Evolutionary conservation across 768 basidiomycete species (phyloP).

Genomic region (Amanita pseudoporphyria): DNA sequence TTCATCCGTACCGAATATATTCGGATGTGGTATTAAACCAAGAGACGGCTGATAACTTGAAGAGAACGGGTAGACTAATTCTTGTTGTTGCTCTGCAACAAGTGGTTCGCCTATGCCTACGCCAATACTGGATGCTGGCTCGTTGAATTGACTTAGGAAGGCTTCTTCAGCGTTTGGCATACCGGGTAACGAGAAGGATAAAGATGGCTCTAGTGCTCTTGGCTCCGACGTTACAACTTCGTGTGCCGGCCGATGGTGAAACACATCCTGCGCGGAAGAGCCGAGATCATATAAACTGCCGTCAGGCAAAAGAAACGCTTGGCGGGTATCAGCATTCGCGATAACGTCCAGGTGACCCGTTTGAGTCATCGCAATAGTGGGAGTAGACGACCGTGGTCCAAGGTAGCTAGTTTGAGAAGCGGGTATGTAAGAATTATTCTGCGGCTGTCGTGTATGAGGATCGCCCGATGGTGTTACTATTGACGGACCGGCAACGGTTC

Average conservation of each 20-base stretch:
- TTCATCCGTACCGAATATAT: neutral
- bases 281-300: neutral
- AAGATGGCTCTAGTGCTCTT: neutral
- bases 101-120: neutral
- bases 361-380: neutral
- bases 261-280: neutral
- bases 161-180: slow-evolving; percentile 2
- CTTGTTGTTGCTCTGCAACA: neutral
- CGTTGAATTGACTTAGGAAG: neutral
- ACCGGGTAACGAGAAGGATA: neutral
- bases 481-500: neutral
- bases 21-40: neutral
- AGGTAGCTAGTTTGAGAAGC: neutral
- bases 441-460: neutral
- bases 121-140: neutral
- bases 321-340: neutral
- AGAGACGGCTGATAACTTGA: neutral
- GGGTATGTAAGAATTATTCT: neutral
- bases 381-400: neutral
- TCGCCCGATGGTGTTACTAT: neutral
- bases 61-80: neutral
- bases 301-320: neutral
- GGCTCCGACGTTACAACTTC: neutral
- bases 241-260: neutral
- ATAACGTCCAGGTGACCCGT: neutral